Conservation (phyloP, 1,284 basidiomycete species). For the Ustilago shanxiensis region DNA sequence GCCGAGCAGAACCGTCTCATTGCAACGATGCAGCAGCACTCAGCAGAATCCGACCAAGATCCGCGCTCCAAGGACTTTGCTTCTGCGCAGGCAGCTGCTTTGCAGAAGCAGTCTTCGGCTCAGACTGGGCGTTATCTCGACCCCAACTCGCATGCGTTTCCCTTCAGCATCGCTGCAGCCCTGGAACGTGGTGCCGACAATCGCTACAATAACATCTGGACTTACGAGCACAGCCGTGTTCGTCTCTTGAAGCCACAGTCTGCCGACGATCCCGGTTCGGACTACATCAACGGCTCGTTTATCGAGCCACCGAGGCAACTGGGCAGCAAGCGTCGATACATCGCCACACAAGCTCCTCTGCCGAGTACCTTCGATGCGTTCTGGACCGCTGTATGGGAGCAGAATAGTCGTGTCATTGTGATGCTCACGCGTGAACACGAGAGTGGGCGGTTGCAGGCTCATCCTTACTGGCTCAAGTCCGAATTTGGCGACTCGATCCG, state of each 20-base stretch:
- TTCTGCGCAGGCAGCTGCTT: conserved; percentile 21
- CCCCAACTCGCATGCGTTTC: conserved; percentile 73
- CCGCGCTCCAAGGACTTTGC: conserved; percentile 49
- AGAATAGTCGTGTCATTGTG: conserved; percentile 74
- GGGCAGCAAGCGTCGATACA: conserved; percentile 76
- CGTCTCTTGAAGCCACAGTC: conserved; percentile 46
- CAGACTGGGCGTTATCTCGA: conserved; percentile 13
- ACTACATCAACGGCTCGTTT: conserved; percentile 67
- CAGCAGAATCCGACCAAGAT: conserved; percentile 70
- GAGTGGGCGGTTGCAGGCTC: conserved; percentile 88
- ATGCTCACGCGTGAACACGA: conserved; percentile 93
- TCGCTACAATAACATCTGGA: conserved; percentile 89
- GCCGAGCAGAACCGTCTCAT: conserved; percentile 90
- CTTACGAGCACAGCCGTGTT: conserved; percentile 83
- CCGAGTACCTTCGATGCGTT: conserved; percentile 91
- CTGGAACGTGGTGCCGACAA: conserved; percentile 96
- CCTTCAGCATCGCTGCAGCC: conserved; percentile 92
- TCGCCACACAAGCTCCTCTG: conserved; percentile 95
- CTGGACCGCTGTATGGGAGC: conserved; percentile 80
- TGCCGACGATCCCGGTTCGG: conserved; percentile 50
- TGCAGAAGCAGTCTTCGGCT: conserved; percentile 31
- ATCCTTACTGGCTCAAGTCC: conserved; percentile 85
- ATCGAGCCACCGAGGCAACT: conserved; percentile 56
- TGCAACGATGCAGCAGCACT: conserved; percentile 91
- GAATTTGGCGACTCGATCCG: conserved; percentile 76